Conservation (phyloP, 805 yeast species). For the Yamadazyma ubonensis region DNA sequence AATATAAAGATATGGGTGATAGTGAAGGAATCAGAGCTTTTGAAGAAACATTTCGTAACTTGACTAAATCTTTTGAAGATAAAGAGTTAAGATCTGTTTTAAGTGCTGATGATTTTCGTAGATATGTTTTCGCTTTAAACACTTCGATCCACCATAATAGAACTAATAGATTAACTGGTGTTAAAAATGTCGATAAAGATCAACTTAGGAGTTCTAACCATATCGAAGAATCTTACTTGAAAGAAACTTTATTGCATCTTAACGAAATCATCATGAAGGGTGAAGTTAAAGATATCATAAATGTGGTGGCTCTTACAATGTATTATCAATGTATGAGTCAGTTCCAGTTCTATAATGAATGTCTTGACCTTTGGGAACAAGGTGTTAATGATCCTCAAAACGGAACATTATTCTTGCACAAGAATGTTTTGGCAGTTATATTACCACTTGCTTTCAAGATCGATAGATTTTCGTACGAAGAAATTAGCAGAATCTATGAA, state of each 20-base stretch:
- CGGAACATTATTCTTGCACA: constrained; percentile 52
- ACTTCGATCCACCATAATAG: constrained; percentile 29
- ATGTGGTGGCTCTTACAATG: constrained; percentile 22
- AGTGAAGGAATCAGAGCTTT: constrained; percentile 19
- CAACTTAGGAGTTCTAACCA: constrained; percentile 24
- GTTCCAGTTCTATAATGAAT: constrained; percentile 58
- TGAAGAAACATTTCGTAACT: constrained; percentile 17
- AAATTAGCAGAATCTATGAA: constrained; percentile 56
- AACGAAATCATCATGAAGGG: constrained; percentile 30
- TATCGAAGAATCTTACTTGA: constrained; percentile 30
- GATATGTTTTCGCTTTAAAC: constrained; percentile 23
- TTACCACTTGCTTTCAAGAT: constrained; percentile 64
- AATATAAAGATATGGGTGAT: constrained; percentile 15
- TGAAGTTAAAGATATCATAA: constrained; percentile 26
- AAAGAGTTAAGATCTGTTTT: constrained; percentile 20
- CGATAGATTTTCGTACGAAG: constrained; percentile 59
- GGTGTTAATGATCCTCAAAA: constrained; percentile 48
- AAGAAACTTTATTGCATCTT: constrained; percentile 31
- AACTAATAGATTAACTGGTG: constrained; percentile 30
- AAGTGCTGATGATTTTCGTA: constrained; percentile 21
- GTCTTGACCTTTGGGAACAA: constrained; percentile 67
- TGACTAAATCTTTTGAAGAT: constrained; percentile 22
- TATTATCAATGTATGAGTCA: constrained; percentile 44
- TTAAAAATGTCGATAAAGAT: constrained; percentile 40
- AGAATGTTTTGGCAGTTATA: constrained; percentile 65